Evolutionary conservation across 164 flowering plant species (phyloP), one percentile per base, ranked within the genome.

Genomic region (Paratinospora sagittata): DNA sequence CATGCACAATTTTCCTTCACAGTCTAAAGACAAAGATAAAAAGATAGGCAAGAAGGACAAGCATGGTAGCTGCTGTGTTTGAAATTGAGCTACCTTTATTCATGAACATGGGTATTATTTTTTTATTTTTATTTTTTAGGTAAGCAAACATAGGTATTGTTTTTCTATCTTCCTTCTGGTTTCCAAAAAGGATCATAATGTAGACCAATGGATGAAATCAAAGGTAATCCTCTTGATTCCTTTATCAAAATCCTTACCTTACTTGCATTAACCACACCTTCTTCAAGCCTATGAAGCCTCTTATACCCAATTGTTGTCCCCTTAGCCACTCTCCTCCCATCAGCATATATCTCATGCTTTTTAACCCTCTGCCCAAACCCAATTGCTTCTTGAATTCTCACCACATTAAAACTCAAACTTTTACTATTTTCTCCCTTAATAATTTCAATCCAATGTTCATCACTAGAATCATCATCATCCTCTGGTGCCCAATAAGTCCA

Each of bases 401-500:
- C 70, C 73, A 95, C 96, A 76, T 92, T 95, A 75, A 95, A 95
- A 69, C 76, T 85, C 70, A 87, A 37, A 66, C 74, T 81, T 68
- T n/a, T n/a, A n/a, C 69, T 78, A 23, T 69, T 73, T 8, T 3
- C 14, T 16, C 80, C 76, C 12, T 16, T 74, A 3, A n/a, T n/a
- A n/a, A 95, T 43, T 27, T 95, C 96, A 36, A 95, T 87, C 98
- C 98, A 92, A 33, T 84, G 88, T 23, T 76, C 76, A 9, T 69
- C 61, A 6, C 70, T 68, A 4, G 74, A 71, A 2, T 71, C 67
- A 0, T 83, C 92, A n/a, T n/a, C n/a, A n/a, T n/a, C n/a, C n/a
- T n/a, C n/a, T n/a, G 97, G 98, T 0, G 96, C 87, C 98, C 98
- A 94, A 66, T 90, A 94, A 6, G 97, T n/a, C 97, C 95, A 89